Conservation (phyloP, 225 moss, liverwort and hornwort species). For the Bryum argenteum region DNA sequence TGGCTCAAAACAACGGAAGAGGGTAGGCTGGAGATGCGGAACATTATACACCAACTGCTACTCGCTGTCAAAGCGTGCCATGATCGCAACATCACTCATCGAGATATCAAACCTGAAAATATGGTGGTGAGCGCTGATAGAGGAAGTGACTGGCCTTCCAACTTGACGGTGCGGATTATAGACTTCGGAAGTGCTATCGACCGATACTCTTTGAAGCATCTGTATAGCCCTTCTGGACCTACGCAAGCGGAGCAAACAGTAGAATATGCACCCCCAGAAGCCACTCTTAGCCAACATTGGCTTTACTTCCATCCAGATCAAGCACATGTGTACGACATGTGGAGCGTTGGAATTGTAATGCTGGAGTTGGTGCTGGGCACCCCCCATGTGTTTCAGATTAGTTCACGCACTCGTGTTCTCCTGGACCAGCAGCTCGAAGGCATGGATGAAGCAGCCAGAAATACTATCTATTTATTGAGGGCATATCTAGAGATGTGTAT, state of each 20-base stretch:
- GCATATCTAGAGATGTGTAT: slow-evolving; percentile 90
- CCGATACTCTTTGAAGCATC: slow-evolving; percentile 61
- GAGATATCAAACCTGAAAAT: slow-evolving; percentile 88
- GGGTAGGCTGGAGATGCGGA: slow-evolving; percentile 71
- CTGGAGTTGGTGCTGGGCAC: slow-evolving; percentile 80
- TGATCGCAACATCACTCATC: slow-evolving; percentile 78
- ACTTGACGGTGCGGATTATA: slow-evolving; percentile 74
- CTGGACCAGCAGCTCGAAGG: slow-evolving; percentile 75
- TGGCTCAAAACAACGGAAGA: slow-evolving; percentile 78
- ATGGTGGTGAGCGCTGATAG: slow-evolving; percentile 68
- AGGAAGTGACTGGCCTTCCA: slow-evolving; percentile 61
- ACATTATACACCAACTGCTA: slow-evolving; percentile 65
- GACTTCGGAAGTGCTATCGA: slow-evolving; percentile 90
- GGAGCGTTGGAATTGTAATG: slow-evolving; percentile 90
- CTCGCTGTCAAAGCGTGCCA: slow-evolving; percentile 79
- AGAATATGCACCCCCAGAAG: slow-evolving; percentile 88
- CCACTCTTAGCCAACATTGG: slow-evolving; percentile 75
- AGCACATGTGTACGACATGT: slow-evolving; percentile 77
- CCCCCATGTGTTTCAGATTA: slow-evolving; percentile 87
- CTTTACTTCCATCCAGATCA: slow-evolving; percentile 77
- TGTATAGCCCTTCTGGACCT: slow-evolving; percentile 71
- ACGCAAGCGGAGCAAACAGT: slow-evolving; percentile 73
- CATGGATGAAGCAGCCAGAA: slow-evolving; percentile 69
- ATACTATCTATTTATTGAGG: slow-evolving; percentile 74
- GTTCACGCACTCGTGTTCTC: slow-evolving; percentile 66